phyloP scores from a whole-genome alignment of 2,329 filamentous ascomycete genomes.

The Ampelomyces quisqualis region DNA sequence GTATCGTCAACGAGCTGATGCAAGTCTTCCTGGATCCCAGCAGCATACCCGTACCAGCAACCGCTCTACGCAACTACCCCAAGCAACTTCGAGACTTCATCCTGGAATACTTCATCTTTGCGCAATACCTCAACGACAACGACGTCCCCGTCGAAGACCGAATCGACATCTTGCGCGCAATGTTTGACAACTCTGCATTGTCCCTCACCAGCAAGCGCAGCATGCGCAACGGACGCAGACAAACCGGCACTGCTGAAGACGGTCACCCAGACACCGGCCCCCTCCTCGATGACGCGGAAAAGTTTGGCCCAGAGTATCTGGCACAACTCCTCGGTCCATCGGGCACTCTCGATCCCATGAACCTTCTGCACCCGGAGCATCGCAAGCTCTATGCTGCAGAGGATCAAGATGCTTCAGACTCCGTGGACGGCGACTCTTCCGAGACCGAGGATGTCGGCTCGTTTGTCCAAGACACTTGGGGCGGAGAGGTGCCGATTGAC shows the following conservation, averaged over 20 bases:
- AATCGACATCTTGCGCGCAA: background rate
- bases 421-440: too few relatives aligned
- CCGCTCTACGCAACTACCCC: background rate
- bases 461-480: too few relatives aligned
- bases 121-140: background rate
- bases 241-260: background rate
- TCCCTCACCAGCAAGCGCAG: background rate
- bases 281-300: conserved; percentile 4
- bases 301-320: background rate
- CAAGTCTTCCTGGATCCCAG: background rate
- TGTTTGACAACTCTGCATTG: conserved; percentile 1
- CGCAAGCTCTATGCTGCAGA: background rate
- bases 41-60: background rate
- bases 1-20: background rate
- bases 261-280: background rate
- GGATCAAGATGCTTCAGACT: background rate
- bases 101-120: conserved; percentile 2
- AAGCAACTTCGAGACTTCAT: conserved; percentile 3
- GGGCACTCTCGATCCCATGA: conserved; percentile 6
- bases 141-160: background rate
- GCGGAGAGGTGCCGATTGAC: too few relatives aligned
- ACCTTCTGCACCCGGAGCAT: background rate
- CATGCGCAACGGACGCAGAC: conserved; percentile 6
- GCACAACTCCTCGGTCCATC: background rate
- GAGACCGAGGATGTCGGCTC: too few relatives aligned